phyloP scores from a whole-genome alignment of 805 yeast species.

The Blastobotrys mokoenaii region DNA sequence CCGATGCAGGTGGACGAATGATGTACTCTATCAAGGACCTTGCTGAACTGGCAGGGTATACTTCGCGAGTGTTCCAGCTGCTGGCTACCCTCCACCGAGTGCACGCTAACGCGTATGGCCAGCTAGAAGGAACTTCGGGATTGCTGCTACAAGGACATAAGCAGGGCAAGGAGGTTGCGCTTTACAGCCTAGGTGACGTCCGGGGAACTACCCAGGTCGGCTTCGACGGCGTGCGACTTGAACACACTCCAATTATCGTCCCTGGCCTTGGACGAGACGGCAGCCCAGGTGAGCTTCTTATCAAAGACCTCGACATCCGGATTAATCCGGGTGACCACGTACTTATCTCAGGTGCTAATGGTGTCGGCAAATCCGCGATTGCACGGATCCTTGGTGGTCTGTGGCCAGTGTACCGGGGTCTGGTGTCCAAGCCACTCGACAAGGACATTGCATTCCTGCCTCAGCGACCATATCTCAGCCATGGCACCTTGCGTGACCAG shows the following conservation, averaged over 20 bases:
- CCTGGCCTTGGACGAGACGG: constrained; percentile 39
- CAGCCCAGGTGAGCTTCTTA: constrained; percentile 44
- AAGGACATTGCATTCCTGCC: constrained; percentile 71
- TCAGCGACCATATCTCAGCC: constrained; percentile 73
- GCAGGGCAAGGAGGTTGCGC: neutral
- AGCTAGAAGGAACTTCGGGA: no score
- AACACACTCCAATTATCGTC: constrained; percentile 71
- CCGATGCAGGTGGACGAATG: constrained; percentile 90
- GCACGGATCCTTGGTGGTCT: constrained; percentile 76
- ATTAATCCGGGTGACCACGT: constrained; percentile 58
- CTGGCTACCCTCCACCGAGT: constrained; percentile 74
- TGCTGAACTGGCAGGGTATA: constrained; percentile 83
- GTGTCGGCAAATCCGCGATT: constrained; percentile 84
- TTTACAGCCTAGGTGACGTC: constrained; percentile 39
- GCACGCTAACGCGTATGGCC: constrained; percentile 43
- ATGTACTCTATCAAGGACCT: constrained; percentile 93
- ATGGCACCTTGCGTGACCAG: constrained; percentile 84
- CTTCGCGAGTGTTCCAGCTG: constrained; percentile 74
- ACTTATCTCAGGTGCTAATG: constrained; percentile 78
- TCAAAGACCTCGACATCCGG: constrained; percentile 55
- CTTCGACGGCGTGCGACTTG: constrained; percentile 73
- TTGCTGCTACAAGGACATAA: no score
- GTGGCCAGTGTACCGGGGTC: constrained; percentile 85
- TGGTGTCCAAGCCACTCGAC: constrained; percentile 62
- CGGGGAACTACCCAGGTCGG: constrained; percentile 75